A percentile compares a stretch with the other conserved stretches of the same genome.
phyloP scores from a whole-genome alignment of 192 early-diverging fungal genomes.

The Umbelopsis sp. region DNA sequence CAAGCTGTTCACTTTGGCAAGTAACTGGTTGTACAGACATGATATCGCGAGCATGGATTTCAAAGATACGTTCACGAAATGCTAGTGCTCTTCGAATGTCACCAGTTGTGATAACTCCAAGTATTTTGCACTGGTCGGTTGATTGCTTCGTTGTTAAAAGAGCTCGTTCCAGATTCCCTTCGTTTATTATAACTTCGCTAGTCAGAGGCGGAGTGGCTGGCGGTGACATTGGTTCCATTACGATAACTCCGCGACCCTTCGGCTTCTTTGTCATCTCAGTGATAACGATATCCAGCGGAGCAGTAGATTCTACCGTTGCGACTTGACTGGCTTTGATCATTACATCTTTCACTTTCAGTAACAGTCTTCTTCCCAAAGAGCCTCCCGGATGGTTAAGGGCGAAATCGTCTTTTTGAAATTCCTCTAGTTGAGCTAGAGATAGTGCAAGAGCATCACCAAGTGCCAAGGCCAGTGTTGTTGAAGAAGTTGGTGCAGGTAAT shows the following conservation, averaged over 20 bases:
- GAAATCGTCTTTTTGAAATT: constrained; percentile 41
- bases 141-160: not conserved
- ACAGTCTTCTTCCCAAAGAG: constrained; percentile 35
- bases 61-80: constrained; percentile 33
- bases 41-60: constrained; percentile 33
- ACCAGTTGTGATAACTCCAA: constrained; percentile 42
- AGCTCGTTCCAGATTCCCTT: constrained; percentile 2
- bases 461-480: constrained; percentile 47
- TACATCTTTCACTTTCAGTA: constrained; percentile 41
- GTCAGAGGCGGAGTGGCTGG: not conserved
- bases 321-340: constrained; percentile 27
- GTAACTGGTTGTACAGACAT: constrained; percentile 34
- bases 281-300: constrained; percentile 39
- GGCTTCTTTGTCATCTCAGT: constrained; percentile 37
- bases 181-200: not conserved
- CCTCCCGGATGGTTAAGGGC: constrained; percentile 52
- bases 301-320: constrained; percentile 19
- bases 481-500: constrained; percentile 48
- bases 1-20: constrained; percentile 27
- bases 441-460: constrained; percentile 47
- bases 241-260: constrained; percentile 35
- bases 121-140: constrained; percentile 16
- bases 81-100: constrained; percentile 40
- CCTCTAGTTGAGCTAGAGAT: constrained; percentile 33
- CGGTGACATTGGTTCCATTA: constrained; percentile 31